Evolutionary conservation across 257 asterid species (phyloP), one percentile per base, ranked within the genome.

Genomic region (Craterostigma plantagineum): DNA sequence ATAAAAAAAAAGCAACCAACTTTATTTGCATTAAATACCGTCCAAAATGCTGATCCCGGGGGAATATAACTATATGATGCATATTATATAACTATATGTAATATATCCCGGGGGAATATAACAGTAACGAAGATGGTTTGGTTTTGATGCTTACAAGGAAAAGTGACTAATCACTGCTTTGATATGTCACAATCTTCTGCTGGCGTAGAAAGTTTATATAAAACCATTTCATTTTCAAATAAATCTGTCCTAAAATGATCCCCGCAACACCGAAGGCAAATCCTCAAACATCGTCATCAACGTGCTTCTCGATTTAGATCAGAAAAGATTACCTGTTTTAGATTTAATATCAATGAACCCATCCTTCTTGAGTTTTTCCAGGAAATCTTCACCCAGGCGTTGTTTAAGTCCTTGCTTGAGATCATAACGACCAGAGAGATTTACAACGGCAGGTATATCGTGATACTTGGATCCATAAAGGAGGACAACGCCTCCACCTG

Each of bases 401-500:
- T 76, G 83, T 43, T 56, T 68, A 55, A 79, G 63, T 50, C 95
- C 95, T 63, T 59, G 57, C 58, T 79, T 72, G 51, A 82, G 64
- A 54, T 76, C 65, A 58, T 76, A 79, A 52, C 98, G 92, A 38
- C 93, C 98, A 38, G 98, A 87, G 48, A 76, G 46, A 73, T 82
- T 87, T 58, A 87, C 55, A 33, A 87, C 76, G 0, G 74, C 75
- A 35, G 55, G 58, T 57, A 77, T 65, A 55, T 84, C 90, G 40
- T 68, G 90, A 63, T 77, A 77, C 48, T 64, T 75, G 42, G 96
- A 84, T 50, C 76, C 91, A 63, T 84, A 80, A 36, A 84, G 63
- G 44, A 80, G 82, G 45, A 77, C 96, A 56, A 66, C 63, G 59
- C 61, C 43, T 30, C 92, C 93, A 57, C 92, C 96, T 80, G 78